These are phyloP conservation scores for Eimeria maxima DNA, from an alignment of 169 alveolate genomes.

Conservation along the genomic window DNA sequence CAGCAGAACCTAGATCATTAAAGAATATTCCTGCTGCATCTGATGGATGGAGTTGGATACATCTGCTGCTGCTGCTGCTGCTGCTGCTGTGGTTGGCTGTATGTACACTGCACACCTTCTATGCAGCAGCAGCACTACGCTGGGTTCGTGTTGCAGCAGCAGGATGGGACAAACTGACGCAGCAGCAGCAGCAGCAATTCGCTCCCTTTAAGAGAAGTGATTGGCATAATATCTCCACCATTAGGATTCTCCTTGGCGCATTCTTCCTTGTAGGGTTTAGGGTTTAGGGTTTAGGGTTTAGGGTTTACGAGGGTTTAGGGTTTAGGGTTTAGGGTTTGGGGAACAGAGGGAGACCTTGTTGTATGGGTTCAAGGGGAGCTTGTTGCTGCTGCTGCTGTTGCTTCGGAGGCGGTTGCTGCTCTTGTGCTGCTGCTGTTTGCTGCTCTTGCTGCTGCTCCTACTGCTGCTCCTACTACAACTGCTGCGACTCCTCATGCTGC, in stretches of 20 bases:
- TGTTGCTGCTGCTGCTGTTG: background rate
- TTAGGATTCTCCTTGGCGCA: conserved; percentile 1
- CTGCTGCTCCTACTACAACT: too few species aligned
- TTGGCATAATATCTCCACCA: background rate
- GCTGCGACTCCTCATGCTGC: background rate
- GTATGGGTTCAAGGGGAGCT: background rate
- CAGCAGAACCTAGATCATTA: background rate
- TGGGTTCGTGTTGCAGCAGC: conserved; percentile 32
- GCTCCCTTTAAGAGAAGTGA: conserved; percentile 4
- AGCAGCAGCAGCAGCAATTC: background rate
- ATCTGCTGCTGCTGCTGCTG: conserved; percentile 24
- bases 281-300: conserved; percentile 35
- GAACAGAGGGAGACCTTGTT: too few species aligned
- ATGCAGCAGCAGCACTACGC: conserved; percentile 32
- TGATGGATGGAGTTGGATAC: background rate
- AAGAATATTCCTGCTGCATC: too few species aligned
- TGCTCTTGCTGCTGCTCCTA: too few species aligned
- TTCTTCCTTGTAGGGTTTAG: conserved; percentile 50
- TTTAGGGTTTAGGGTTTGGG: background rate
- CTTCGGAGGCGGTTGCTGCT: too few species aligned
- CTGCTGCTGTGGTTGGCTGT: conserved; percentile 8
- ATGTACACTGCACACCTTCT: conserved; percentile 12
- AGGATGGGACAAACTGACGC: background rate
- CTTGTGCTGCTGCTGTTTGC: too few species aligned
- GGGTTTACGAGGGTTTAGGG: background rate